A percentile compares a stretch with the other conserved stretches of the same genome.
These are phyloP conservation scores for Penicillium bovifimosum DNA, from an alignment of 495 filamentous ascomycete species.

Conservation along the genomic window DNA sequence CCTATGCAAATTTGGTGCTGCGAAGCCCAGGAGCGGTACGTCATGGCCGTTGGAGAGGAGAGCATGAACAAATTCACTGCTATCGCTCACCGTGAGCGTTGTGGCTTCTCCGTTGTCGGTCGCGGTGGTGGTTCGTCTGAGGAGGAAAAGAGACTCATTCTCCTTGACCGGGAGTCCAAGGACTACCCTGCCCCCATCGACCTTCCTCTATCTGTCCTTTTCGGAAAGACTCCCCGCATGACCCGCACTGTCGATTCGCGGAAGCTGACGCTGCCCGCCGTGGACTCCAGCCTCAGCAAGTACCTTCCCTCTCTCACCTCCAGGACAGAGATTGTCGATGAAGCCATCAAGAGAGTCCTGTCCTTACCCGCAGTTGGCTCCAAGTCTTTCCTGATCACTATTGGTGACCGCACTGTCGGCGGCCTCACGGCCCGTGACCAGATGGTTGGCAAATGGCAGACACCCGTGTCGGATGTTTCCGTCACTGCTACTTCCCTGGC, in stretches of 20 bases:
- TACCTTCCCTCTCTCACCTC: constrained; percentile 57
- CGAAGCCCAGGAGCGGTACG: constrained; percentile 94
- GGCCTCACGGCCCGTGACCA: constrained; percentile 87
- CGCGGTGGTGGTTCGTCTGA: constrained; percentile 59
- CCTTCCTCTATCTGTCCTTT: constrained; percentile 83
- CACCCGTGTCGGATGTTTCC: constrained; percentile 88
- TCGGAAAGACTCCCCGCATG: constrained; percentile 86
- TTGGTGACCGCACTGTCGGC: constrained; percentile 86
- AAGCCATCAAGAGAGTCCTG: constrained; percentile 76
- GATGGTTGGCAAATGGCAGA: constrained; percentile 95
- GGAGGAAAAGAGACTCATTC: constrained; percentile 62
- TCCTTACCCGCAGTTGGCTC: constrained; percentile 84
- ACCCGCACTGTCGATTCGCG: constrained; percentile 71
- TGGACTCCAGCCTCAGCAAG: constrained; percentile 61
- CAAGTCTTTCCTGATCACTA: constrained; percentile 96
- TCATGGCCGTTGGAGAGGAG: constrained; percentile 73
- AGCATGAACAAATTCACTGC: constrained; percentile 75
- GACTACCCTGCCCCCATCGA: constrained; percentile 79
- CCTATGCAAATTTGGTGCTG: constrained; percentile 96
- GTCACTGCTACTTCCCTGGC: constrained; percentile 81
- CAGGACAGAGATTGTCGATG: constrained; percentile 58
- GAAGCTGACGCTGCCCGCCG: constrained; percentile 60
- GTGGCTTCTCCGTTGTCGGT: constrained; percentile 90
- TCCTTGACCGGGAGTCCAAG: constrained; percentile 75
- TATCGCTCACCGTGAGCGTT: constrained; percentile 83